Evolutionary conservation across 345 rosid species (phyloP).

Genomic region (Eucalyptus tenuipes): DNA sequence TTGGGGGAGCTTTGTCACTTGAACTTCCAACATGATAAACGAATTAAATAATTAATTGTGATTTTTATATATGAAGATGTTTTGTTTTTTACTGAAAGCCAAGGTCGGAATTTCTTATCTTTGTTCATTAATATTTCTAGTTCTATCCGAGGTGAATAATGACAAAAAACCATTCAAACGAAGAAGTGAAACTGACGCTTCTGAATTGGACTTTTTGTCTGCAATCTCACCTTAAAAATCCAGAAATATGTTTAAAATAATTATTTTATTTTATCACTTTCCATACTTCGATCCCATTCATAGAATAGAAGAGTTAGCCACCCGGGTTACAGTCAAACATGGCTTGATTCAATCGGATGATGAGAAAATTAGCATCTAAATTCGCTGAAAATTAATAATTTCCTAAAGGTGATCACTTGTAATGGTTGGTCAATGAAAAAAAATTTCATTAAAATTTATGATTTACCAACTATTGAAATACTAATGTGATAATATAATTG

Average conservation of each 20-base stretch:
- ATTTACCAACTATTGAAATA: not conserved
- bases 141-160: not conserved
- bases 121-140: not conserved
- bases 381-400: accelerated
- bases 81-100: not conserved
- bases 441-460: accelerated
- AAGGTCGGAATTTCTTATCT: not conserved
- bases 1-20: conserved; percentile 33
- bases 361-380: not conserved
- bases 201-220: not conserved
- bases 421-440: not conserved
- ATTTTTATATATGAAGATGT: not conserved
- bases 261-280: not conserved
- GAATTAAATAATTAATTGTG: not conserved
- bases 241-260: not conserved
- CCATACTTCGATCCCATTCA: not conserved
- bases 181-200: not conserved
- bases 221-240: not conserved
- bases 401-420: not conserved
- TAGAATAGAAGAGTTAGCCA: not conserved
- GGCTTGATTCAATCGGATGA: not conserved
- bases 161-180: not conserved
- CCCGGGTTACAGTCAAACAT: not conserved
- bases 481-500: not conserved
- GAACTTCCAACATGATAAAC: conserved; percentile 12